Evolutionary conservation across 129 eudicot species (phyloP), one percentile per base, ranked within the genome.

Genomic region (Chrysanthemum seticuspe): DNA sequence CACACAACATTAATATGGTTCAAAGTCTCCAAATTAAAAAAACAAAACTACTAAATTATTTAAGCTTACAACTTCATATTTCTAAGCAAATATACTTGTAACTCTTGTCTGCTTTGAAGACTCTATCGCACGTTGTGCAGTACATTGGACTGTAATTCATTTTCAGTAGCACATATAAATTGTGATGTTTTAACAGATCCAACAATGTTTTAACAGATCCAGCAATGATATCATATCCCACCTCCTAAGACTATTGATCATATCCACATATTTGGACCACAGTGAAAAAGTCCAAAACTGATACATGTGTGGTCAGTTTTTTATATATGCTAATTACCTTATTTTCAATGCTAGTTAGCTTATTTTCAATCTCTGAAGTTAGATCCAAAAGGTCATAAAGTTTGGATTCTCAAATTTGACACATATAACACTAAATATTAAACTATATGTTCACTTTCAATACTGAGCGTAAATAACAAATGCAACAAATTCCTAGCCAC

Each of bases 71-170:
- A 45, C 49, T 25, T 10, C 65, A 53, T 59, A 9, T 2, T 62
- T 54, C 81, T 89, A 89, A 2, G 82, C 90, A 60, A 89, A 80
- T 75, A 86, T 83, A 83, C 89, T 76, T 72, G 84, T 63, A 31
- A 82, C 78, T 31, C 89, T 89, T 10, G 86, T 64, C 80, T 74
- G 82, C 68, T 78, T 84, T 8, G 91, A 84, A 34, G 91, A 83
- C 78, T 84, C 89, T 13, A 86, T 78, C 54, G 85, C 77, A 18
- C 78, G 79, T 51, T 84, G 81, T 5, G 79, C 75, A 25, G 70
- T 78, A 25, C 74, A 86, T 77, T 84, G 56, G 44, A 82, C 83
- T 13, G 82, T 84, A 57, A 86, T 67, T 83, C 72, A 58, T 68
- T 83, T 79, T 78, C 96, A 86, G 85, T 63, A 68, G 50, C 44